These are phyloP conservation scores for Bjerkandera adusta DNA, from an alignment of 1,284 basidiomycete genomes.

Conservation along the genomic window DNA sequence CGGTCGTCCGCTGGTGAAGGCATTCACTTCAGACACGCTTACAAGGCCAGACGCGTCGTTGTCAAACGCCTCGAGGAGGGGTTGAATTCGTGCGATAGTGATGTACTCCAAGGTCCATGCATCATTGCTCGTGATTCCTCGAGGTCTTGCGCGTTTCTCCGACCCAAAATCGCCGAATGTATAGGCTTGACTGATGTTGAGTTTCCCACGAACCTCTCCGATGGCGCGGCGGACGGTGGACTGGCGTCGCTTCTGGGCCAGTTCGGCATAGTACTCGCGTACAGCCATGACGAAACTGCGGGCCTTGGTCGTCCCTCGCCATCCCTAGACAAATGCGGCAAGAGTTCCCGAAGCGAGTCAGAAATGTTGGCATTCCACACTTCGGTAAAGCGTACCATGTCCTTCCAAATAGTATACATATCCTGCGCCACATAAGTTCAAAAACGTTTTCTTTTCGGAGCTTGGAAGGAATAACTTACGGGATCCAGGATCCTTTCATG, in stretches of 20 bases:
- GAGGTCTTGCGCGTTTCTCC: not conserved
- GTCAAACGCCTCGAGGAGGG: slow-evolving; percentile 5
- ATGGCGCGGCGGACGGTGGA: not conserved
- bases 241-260: not conserved
- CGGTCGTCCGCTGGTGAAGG: slow-evolving; percentile 1
- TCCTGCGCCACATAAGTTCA: not conserved
- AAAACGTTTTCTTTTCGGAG: no score
- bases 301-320: slow-evolving; percentile 5
- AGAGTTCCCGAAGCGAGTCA: not conserved
- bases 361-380: not conserved
- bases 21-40: slow-evolving; percentile 4
- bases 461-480: no score
- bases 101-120: slow-evolving; percentile 6
- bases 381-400: no score
- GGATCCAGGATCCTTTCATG: slow-evolving; percentile 2
- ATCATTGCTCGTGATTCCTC: not conserved
- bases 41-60: slow-evolving; percentile 5
- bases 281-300: slow-evolving; percentile 2
- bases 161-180: not conserved
- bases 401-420: slow-evolving; percentile 5
- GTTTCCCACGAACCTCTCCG: not conserved
- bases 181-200: not conserved
- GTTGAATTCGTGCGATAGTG: slow-evolving; percentile 9
- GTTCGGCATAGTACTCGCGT: slow-evolving; percentile 7
- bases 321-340: slow-evolving; percentile 1